Evolutionary conservation across 768 basidiomycete genomes (phyloP).

Genomic region (Leccinum subgranulosum): DNA sequence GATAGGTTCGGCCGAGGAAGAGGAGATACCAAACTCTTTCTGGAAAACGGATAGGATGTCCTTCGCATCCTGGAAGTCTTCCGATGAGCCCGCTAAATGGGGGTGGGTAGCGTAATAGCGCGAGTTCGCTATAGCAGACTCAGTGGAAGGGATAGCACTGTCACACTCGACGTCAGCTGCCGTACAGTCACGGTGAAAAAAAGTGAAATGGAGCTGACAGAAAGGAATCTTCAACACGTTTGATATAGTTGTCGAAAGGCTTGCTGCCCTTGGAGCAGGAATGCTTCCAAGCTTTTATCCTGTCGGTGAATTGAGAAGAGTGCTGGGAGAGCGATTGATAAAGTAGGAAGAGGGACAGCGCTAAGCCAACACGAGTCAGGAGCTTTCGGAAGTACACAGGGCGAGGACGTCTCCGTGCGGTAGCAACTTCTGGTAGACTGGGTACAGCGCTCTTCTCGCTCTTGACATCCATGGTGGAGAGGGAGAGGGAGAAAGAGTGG

Average conservation of each 20-base stretch:
- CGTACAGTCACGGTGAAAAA: no score
- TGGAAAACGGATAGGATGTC: constrained; percentile 67
- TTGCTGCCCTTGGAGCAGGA: constrained; percentile 1
- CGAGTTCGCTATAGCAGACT: constrained; percentile 58
- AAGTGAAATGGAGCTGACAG: constrained; percentile 28
- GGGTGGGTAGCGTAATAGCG: constrained; percentile 62
- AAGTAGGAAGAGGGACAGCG: constrained; percentile 9
- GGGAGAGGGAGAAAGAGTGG: not conserved
- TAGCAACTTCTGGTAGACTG: constrained; percentile 11
- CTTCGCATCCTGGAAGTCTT: constrained; percentile 63
- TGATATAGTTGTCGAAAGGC: constrained; percentile 13
- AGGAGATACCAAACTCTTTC: constrained; percentile 51
- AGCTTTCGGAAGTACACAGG: constrained; percentile 2
- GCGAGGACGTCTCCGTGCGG: not conserved
- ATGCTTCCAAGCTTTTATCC: constrained; percentile 7
- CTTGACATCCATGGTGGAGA: constrained; percentile 17
- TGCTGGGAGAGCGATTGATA: constrained; percentile 1
- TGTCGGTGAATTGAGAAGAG: not conserved
- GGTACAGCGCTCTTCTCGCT: constrained; percentile 4
- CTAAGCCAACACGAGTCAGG: constrained; percentile 4
- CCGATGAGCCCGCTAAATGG: constrained; percentile 65
- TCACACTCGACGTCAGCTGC: not conserved
- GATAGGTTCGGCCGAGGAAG: constrained; percentile 45
- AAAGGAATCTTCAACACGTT: constrained; percentile 30
- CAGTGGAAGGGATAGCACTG: constrained; percentile 54